These are phyloP conservation scores for Avena insularis DNA, from an alignment of 176 grass and related monocot genomes.

Conservation along the genomic window DNA sequence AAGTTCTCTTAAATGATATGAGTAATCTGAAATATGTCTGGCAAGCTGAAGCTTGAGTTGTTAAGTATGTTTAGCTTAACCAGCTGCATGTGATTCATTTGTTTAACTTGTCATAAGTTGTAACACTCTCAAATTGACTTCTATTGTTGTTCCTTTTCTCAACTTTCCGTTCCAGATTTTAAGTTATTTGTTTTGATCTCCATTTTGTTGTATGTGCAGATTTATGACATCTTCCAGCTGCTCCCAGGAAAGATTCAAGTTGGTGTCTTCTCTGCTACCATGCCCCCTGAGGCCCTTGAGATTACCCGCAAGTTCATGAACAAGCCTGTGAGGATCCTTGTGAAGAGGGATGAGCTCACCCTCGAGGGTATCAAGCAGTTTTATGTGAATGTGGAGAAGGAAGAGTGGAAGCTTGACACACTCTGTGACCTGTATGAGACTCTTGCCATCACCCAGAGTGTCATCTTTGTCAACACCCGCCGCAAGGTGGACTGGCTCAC, in stretches of 20 bases:
- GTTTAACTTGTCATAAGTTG: background rate
- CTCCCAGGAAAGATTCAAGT: conserved; percentile 86
- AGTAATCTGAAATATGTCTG: background rate
- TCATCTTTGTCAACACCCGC: conserved; percentile 93
- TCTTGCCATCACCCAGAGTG: conserved; percentile 87
- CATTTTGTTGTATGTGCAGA: conserved; percentile 50
- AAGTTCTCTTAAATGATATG: background rate
- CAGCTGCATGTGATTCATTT: background rate
- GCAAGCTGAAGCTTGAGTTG: background rate
- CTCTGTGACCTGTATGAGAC: conserved; percentile 93
- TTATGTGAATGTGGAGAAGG: conserved; percentile 89
- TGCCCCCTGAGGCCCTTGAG: conserved; percentile 91
- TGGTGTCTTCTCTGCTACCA: conserved; percentile 90
- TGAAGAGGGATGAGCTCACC: conserved; percentile 95
- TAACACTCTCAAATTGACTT: background rate
- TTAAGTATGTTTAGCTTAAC: background rate
- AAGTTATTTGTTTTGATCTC: background rate
- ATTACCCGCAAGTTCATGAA: conserved; percentile 97
- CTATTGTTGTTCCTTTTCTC: background rate
- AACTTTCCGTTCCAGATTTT: background rate
- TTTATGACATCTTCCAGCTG: conserved; percentile 95
- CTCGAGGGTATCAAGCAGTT: conserved; percentile 98
- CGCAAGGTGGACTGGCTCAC: conserved; percentile 96
- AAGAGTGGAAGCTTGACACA: conserved; percentile 96
- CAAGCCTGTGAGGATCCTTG: conserved; percentile 90